Conservation (phyloP, 345 rosid species). For the Ceriops tagal region DNA sequence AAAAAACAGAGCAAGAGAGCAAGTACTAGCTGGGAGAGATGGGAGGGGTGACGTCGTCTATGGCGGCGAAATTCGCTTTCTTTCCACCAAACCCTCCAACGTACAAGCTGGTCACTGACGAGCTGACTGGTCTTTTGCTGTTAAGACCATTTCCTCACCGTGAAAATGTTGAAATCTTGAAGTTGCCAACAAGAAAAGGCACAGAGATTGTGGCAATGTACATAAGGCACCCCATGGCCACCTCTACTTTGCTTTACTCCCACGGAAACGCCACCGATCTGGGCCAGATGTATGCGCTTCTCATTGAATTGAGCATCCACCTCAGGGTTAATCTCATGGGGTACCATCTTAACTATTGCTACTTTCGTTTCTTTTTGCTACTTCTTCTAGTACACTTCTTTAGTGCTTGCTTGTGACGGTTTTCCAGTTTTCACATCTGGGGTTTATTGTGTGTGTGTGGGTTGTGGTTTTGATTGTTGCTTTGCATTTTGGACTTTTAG, state of each 20-base stretch:
- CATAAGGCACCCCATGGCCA: slow-evolving; percentile 84
- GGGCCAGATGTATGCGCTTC: slow-evolving; percentile 98
- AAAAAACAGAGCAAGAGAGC: slow-evolving; percentile 8
- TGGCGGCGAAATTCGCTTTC: slow-evolving; percentile 96
- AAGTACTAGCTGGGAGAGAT: slow-evolving; percentile 21
- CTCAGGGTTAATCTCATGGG: slow-evolving; percentile 91
- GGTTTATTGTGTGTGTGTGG: neutral
- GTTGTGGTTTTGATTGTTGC: neutral
- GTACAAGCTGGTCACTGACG: slow-evolving; percentile 60
- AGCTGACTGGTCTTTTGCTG: slow-evolving; percentile 57
- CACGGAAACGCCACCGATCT: slow-evolving; percentile 96
- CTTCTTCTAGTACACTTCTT: neutral
- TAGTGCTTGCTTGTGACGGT: neutral
- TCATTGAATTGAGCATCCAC: slow-evolving; percentile 86
- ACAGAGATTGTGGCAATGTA: slow-evolving; percentile 75
- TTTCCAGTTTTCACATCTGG: neutral
- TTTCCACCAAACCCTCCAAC: slow-evolving; percentile 94
- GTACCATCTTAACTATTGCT: slow-evolving; percentile 32
- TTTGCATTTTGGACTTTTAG: neutral
- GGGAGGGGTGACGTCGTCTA: slow-evolving; percentile 95
- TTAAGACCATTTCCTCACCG: slow-evolving; percentile 74
- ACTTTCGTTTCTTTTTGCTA: neutral
- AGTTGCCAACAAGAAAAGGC: slow-evolving; percentile 71
- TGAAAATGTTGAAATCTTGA: slow-evolving; percentile 77
- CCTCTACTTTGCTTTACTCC: slow-evolving; percentile 77